Evolutionary conservation across 495 filamentous ascomycete species (phyloP).

Genomic region (Mycothermus thermophilus): DNA sequence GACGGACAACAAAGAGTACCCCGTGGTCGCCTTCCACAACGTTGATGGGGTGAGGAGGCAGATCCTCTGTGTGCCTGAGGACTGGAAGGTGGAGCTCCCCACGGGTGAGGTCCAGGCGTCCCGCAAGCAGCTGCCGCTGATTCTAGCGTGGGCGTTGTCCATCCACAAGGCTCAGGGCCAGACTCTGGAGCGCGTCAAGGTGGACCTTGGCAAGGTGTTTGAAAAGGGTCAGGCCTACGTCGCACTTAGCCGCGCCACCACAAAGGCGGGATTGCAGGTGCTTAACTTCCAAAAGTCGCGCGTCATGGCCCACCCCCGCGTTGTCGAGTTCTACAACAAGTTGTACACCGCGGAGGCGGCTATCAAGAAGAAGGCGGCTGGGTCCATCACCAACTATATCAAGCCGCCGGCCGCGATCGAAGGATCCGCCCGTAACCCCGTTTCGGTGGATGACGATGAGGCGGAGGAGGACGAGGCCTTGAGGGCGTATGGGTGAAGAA

Average conservation of each 20-base stretch:
- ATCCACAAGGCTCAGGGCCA: conserved; percentile 99
- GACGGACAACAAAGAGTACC: conserved; percentile 43
- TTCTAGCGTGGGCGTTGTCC: conserved; percentile 89
- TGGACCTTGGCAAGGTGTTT: conserved; percentile 82
- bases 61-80: conserved; percentile 70
- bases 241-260: conserved; percentile 71
- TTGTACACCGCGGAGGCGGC: conserved; percentile 48
- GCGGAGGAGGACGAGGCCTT: conserved; percentile 29
- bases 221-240: conserved; percentile 91
- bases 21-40: conserved; percentile 66
- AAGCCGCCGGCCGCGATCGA: conserved; percentile 1
- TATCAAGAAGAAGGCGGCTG: conserved; percentile 13
- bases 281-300: conserved; percentile 76
- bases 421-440: neutral
- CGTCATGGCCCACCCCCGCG: conserved; percentile 87
- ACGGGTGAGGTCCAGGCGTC: conserved; percentile 88
- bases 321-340: conserved; percentile 70
- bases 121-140: conserved; percentile 65
- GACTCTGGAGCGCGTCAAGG: conserved; percentile 87
- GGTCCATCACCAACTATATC: conserved; percentile 20
- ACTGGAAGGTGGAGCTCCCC: conserved; percentile 93
- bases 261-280: conserved; percentile 78
- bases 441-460: conserved; percentile 11
- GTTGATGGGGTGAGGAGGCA: conserved; percentile 65
- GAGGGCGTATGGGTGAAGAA: conserved; percentile 21